phyloP scores from a whole-genome alignment of 148 eudicot genomes.

The Limonium bicolor region DNA sequence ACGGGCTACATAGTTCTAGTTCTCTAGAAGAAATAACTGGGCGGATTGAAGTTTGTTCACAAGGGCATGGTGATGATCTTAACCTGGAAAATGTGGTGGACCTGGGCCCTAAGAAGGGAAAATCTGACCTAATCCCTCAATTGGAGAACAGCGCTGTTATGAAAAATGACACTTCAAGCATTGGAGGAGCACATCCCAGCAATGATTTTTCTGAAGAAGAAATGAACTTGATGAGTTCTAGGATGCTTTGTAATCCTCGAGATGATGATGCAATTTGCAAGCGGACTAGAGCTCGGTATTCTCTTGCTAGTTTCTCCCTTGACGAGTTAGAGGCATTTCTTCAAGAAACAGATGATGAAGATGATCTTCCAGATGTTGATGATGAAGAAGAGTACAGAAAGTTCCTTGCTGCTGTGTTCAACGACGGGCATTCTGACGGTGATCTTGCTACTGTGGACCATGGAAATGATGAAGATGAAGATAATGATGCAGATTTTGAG shows the following conservation, averaged over 20 bases:
- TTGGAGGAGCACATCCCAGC: conserved; percentile 18
- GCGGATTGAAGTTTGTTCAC: conserved; percentile 8
- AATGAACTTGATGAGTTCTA: conserved; percentile 4
- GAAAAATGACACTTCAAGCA: conserved; percentile 20
- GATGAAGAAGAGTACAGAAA: conserved; percentile 95
- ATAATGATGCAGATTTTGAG: conserved; percentile 97
- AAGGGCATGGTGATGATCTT: conserved; percentile 7
- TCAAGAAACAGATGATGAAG: conserved; percentile 95
- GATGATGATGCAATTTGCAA: conserved; percentile 79
- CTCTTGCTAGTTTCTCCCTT: conserved; percentile 85
- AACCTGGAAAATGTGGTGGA: conserved; percentile 3
- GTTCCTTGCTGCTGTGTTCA: conserved; percentile 85
- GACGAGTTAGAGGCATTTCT: conserved; percentile 95
- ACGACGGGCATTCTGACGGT: conserved; percentile 40
- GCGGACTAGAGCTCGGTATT: conserved; percentile 95
- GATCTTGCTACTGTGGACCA: conserved; percentile 22
- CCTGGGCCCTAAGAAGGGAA: conserved; percentile 15
- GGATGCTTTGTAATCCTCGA: conserved; percentile 20
- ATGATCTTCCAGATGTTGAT: conserved; percentile 76
- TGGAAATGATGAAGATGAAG: conserved; percentile 83
- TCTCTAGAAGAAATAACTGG: not conserved
- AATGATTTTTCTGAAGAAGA: conserved; percentile 18
- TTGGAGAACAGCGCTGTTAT: conserved; percentile 15
- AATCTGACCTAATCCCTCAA: no score
- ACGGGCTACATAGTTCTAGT: conserved; percentile 10